phyloP scores from a whole-genome alignment of 106 monocot genomes.

The Dactylorhiza incarnata region DNA sequence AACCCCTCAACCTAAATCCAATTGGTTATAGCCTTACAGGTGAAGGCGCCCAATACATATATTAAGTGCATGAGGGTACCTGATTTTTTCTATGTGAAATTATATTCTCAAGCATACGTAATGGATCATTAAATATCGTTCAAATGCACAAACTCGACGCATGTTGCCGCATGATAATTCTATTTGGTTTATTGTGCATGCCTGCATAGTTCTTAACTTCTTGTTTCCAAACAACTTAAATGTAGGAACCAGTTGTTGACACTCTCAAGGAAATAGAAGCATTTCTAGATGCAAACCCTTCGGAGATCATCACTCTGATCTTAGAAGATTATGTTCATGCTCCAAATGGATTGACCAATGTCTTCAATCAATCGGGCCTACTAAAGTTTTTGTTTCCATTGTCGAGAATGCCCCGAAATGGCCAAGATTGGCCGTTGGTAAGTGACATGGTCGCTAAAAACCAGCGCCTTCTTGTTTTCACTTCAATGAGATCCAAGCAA shows the following conservation, averaged over 20 bases:
- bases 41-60: too few species aligned
- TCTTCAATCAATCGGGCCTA: slow-evolving; percentile 57
- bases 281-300: slow-evolving; percentile 60
- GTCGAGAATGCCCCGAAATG: slow-evolving; percentile 55
- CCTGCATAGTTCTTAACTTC: background rate
- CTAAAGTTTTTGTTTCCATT: slow-evolving; percentile 75
- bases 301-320: slow-evolving; percentile 71
- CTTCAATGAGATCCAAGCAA: slow-evolving; percentile 54
- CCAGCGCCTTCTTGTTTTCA: slow-evolving; percentile 69
- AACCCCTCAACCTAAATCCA: too few species aligned
- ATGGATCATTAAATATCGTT: too few species aligned
- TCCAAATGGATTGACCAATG: slow-evolving; percentile 64
- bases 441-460: slow-evolving; percentile 65
- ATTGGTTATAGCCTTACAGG: too few species aligned
- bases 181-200: background rate
- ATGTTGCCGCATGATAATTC: background rate
- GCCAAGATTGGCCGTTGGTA: slow-evolving; percentile 68
- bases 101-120: too few species aligned
- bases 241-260: slow-evolving; percentile 58
- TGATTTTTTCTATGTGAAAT: too few species aligned
- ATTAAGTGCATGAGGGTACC: too few species aligned
- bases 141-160: background rate
- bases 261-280: slow-evolving; percentile 67
- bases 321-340: slow-evolving; percentile 75
- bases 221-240: slow-evolving; percentile 1